Conservation (phyloP, 257 asterid species). For the Oldenlandia corymbosa region DNA sequence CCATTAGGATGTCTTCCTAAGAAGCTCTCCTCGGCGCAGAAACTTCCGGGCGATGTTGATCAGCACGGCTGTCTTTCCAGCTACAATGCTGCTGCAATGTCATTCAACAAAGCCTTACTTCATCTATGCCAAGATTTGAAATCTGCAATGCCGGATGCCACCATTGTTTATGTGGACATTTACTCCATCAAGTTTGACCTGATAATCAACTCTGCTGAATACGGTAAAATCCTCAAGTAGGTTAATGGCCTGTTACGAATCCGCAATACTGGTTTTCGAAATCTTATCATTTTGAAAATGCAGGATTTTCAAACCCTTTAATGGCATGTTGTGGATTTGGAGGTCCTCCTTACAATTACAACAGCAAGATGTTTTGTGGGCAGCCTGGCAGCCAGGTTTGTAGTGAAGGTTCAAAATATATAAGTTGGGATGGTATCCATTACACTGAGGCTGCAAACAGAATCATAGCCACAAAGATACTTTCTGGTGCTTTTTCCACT, state of each 20-base stretch:
- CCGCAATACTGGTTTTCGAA: background rate
- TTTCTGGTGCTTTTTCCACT: slow-evolving; percentile 54
- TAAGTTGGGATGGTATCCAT: slow-evolving; percentile 85
- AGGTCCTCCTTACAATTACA: slow-evolving; percentile 79
- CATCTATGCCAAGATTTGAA: slow-evolving; percentile 40
- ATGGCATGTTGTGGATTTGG: slow-evolving; percentile 91
- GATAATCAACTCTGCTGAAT: slow-evolving; percentile 58
- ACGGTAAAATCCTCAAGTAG: slow-evolving; percentile 41
- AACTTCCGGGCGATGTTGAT: slow-evolving; percentile 38
- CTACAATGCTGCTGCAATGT: slow-evolving; percentile 51
- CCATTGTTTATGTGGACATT: slow-evolving; percentile 74
- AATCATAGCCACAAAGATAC: slow-evolving; percentile 54
- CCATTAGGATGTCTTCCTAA: slow-evolving; percentile 91
- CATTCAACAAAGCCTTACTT: slow-evolving; percentile 63
- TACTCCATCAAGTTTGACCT: slow-evolving; percentile 67
- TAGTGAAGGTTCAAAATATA: slow-evolving; percentile 31
- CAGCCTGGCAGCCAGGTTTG: slow-evolving; percentile 56
- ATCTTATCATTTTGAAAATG: background rate
- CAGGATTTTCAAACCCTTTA: slow-evolving; percentile 62
- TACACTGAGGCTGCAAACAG: slow-evolving; percentile 81
- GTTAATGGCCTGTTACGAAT: no score
- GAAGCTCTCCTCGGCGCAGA: slow-evolving; percentile 45
- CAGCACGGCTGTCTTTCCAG: slow-evolving; percentile 62
- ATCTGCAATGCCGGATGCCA: slow-evolving; percentile 54
- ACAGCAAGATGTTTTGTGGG: slow-evolving; percentile 48